Evolutionary conservation across 83 land plant species (phyloP), one percentile per base, ranked within the genome.

Genomic region (Diphasiastrum complanatum): DNA sequence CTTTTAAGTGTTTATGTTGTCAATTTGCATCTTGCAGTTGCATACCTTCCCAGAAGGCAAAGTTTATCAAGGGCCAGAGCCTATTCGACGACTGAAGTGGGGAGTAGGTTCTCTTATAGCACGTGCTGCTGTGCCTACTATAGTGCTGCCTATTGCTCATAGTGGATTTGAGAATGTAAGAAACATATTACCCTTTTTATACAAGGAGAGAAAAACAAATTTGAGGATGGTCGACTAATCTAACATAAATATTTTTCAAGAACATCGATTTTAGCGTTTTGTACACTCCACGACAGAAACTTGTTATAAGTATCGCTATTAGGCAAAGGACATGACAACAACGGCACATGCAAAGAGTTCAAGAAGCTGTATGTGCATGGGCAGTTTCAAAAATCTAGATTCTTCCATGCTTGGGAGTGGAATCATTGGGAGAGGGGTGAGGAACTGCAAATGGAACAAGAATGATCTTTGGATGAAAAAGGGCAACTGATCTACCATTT

Each of bases 1-100:
- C n/a, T n/a, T n/a, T n/a, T n/a, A n/a, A n/a, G n/a, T n/a, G n/a
- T n/a, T n/a, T n/a, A n/a, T n/a, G n/a, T n/a, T n/a, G n/a, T n/a
- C n/a, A n/a, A n/a, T n/a, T n/a, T 41, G 45, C 0, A 18, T 41
- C n/a, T 47, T 28, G 19, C 78, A 91, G 97, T 33, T 91, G 62
- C 95, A 91, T 73, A 91, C 95, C 61, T 93, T 93, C 75, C 98
- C 98, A 45, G 98, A 93, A 66, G 98, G 98, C 28, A 93, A 88
- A 54, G 80, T 93, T 26, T 79, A 43, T 35, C 98, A 93, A 76
- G 88, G 78, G 51, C 64, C 66, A 64, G 81, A 47, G 33, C 91
- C 91, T 4, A 86, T 93, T 16, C 65, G 86, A 40, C 72, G 96
- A 28, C 61, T 88, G 30, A 93, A 93, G 75, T 93, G 98, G 98